Evolutionary conservation across 78 protist species (phyloP), one percentile per base, ranked within the genome.

Genomic region (Ministeria vibrans): DNA sequence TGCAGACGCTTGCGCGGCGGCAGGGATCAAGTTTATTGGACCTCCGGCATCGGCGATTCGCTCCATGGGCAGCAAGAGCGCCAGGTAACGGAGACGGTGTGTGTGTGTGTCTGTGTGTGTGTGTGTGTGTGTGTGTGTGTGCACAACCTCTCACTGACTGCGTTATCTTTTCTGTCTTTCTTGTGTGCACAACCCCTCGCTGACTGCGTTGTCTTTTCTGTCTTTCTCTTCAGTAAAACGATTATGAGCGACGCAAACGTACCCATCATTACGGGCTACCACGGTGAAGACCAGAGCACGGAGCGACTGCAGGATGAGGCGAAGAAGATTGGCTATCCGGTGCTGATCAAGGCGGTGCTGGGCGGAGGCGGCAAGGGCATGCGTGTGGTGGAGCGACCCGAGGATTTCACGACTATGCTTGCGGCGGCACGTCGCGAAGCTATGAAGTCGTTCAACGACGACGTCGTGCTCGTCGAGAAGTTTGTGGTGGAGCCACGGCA

Each of bases 341-440:
- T 92, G 15, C 51, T 95, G 71, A 91, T 95, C 83, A 95, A 95
- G 84, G 96, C 98, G 0, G 93, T 89, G 25, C 13, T 82, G 78
- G 98, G 98, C 34, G 98, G 98, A 38, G 98, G 98, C 42, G 98
- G 98, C 34, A 92, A 92, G 85, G 71, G 71, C 71, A 84, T 76
- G 78, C 79, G 78, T 23, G 63, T 84, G 6, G 87, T 74, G 28
- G 46, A 51, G 38, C 15, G 62, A 28, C 71, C 71, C 34, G 71
- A 63, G 71, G 71, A 63, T 25, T 63, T 63, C 23, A 41, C 28
- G 71, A 41, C 71, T 25, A 63, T 63, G 71, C 71, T 63, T 41
- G 71, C 28, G 71, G 28, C 71, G 0, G 88, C 97, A 44, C 41
- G 71, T 39, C 41, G 92, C n/a, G 99, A 96, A 44, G 85, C 96